Evolutionary conservation across 2,329 filamentous ascomycete genomes (phyloP).

Genomic region (Exophiala lecanii-corni): DNA sequence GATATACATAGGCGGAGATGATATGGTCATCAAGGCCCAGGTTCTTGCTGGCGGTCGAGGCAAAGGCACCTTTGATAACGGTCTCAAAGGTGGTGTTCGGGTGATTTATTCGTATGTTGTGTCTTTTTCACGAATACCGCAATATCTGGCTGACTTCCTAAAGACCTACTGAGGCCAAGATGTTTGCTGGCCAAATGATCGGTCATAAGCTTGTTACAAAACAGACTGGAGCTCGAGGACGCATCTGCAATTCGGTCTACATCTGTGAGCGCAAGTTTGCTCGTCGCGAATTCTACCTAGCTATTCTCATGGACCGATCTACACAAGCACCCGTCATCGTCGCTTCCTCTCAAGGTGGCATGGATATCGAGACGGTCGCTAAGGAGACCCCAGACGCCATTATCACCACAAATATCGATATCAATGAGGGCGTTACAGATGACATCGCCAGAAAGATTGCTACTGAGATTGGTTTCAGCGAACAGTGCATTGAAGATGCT

Average conservation of each 20-base stretch:
- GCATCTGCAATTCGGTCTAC: conserved; percentile 95
- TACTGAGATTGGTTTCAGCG: conserved; percentile 89
- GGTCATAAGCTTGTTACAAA: conserved; percentile 99
- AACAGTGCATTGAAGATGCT: conserved; percentile 93
- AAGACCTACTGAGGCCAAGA: conserved; percentile 82
- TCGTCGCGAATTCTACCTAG: conserved; percentile 97
- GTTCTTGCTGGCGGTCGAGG: conserved; percentile 95
- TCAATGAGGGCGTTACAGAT: conserved; percentile 91
- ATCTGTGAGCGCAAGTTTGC: conserved; percentile 99
- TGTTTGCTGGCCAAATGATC: conserved; percentile 99
- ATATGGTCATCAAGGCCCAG: conserved; percentile 99
- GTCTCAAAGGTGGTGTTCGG: conserved; percentile 95
- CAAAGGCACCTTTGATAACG: conserved; percentile 97
- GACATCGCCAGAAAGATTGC: conserved; percentile 89
- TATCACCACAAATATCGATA: conserved; percentile 87
- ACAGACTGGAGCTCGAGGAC: conserved; percentile 90
- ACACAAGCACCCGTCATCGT: conserved; percentile 92
- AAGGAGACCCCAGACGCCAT: conserved; percentile 98
- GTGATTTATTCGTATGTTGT: conserved; percentile 84
- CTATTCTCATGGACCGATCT: conserved; percentile 94
- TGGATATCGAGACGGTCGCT: conserved; percentile 98
- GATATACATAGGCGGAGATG: conserved; percentile 60
- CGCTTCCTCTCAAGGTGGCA: conserved; percentile 94
- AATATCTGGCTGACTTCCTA: conserved; percentile 12
- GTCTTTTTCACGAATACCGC: conserved; percentile 1